Evolutionary conservation across 2,329 filamentous ascomycete species (phyloP).

Genomic region (Xylariaceae sp.): DNA sequence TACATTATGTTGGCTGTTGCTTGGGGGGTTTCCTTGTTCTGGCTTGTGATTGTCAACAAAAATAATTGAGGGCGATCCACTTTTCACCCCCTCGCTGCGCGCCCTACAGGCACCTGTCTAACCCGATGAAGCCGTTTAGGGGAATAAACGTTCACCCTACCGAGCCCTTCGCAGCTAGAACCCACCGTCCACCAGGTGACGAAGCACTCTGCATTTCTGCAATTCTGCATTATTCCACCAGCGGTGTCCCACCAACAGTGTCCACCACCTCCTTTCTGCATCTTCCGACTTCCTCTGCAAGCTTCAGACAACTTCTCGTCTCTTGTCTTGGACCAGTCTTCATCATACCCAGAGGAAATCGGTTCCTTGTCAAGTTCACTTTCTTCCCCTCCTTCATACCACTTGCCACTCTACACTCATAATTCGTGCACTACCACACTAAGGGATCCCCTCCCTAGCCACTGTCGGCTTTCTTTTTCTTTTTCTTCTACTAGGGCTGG

Average conservation of each 20-base stretch:
- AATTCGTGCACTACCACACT: constrained; percentile 3
- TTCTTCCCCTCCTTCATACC: constrained; percentile 19
- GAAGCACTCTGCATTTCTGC: constrained; percentile 16
- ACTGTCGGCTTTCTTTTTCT: constrained; percentile 10
- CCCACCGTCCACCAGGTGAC: constrained; percentile 23
- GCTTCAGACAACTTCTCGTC: constrained; percentile 14
- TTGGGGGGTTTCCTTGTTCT: neutral
- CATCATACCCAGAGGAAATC: constrained; percentile 14
- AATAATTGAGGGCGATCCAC: constrained; percentile 22
- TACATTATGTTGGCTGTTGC: neutral
- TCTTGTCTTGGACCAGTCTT: constrained; percentile 21
- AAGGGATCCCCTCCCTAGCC: constrained; percentile 13
- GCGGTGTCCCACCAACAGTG: neutral
- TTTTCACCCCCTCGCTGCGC: constrained; percentile 6
- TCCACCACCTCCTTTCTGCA: constrained; percentile 22
- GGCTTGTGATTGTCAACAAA: constrained; percentile 30
- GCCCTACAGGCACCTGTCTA: constrained; percentile 11
- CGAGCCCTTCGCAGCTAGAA: constrained; percentile 11
- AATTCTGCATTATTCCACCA: constrained; percentile 23
- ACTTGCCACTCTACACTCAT: constrained; percentile 9
- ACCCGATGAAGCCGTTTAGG: constrained; percentile 15
- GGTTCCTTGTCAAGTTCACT: constrained; percentile 7
- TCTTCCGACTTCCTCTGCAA: constrained; percentile 20
- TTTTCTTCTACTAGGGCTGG: constrained; percentile 5
- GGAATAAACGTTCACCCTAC: constrained; percentile 9